Evolutionary conservation across 192 early-diverging fungal genomes (phyloP).

Genomic region (Coemansia sp.): DNA sequence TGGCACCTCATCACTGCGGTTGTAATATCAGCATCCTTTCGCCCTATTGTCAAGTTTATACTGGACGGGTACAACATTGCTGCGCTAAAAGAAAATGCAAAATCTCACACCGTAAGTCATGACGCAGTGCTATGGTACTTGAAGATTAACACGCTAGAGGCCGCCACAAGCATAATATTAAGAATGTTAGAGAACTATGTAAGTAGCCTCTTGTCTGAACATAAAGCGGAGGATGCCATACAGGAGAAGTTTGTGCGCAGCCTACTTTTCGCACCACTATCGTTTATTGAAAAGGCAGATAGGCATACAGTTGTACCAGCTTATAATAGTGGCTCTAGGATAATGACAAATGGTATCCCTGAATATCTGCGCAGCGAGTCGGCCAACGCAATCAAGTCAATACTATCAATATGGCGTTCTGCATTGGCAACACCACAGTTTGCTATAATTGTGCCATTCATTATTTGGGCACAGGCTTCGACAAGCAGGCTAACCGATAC

Average conservation of each 20-base stretch:
- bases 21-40: no score
- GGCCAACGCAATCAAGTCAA: no score
- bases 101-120: not conserved
- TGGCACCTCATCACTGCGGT: no score
- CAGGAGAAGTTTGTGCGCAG: not conserved
- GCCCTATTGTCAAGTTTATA: constrained; percentile 20
- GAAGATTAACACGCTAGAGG: not conserved
- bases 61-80: constrained; percentile 28
- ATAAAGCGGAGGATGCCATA: constrained; percentile 1
- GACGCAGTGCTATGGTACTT: constrained; percentile 1
- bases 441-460: constrained; percentile 10
- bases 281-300: constrained; percentile 5
- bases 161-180: not conserved
- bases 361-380: no score
- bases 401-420: no score
- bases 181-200: not conserved
- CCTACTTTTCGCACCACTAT: not conserved
- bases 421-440: constrained; percentile 15
- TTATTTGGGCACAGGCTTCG: constrained; percentile 3
- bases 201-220: not conserved
- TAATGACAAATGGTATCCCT: not conserved
- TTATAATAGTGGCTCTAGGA: not conserved
- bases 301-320: not conserved
- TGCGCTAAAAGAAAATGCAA: constrained; percentile 11
- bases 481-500: constrained; percentile 1